These are phyloP conservation scores for Colletotrichum tropicicola DNA, from an alignment of 2,329 filamentous ascomycete genomes.

Conservation along the genomic window DNA sequence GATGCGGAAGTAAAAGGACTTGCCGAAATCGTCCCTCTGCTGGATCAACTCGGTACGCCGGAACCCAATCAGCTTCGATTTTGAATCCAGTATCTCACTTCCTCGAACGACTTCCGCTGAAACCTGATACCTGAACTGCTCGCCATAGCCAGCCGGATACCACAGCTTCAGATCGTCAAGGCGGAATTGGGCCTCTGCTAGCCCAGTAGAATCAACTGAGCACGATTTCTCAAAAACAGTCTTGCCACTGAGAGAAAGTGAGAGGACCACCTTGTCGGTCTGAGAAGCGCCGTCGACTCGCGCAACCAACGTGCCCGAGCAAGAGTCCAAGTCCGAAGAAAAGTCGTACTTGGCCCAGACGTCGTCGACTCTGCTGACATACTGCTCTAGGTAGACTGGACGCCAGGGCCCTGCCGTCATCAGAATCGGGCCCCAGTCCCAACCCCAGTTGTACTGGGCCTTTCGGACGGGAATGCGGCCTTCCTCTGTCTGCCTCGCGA, in stretches of 20 bases:
- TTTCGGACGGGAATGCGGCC: conserved; percentile 55
- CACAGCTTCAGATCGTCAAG: neutral
- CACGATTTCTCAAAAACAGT: neutral
- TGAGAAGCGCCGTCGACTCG: neutral
- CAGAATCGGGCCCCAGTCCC: conserved; percentile 75
- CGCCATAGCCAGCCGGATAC: neutral
- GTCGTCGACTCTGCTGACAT: conserved; percentile 65
- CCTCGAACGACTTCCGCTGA: neutral
- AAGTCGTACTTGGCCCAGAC: conserved; percentile 55
- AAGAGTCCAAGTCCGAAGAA: conserved; percentile 39
- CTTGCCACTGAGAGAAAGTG: neutral
- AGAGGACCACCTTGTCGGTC: neutral
- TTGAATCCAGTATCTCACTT: neutral
- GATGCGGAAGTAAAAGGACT: conserved; percentile 32
- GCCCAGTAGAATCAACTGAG: neutral
- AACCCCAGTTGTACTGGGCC: conserved; percentile 76
- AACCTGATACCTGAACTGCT: neutral
- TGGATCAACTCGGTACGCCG: conserved; percentile 29
- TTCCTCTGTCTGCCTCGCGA: conserved; percentile 56
- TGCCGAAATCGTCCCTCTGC: conserved; percentile 19
- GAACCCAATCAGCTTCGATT: conserved; percentile 25
- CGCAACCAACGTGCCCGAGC: neutral
- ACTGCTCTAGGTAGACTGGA: conserved; percentile 71
- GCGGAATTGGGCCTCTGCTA: neutral
- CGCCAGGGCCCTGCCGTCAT: conserved; percentile 74